Evolutionary conservation across 768 basidiomycete genomes (phyloP).

Genomic region (Lyophyllum decastes): DNA sequence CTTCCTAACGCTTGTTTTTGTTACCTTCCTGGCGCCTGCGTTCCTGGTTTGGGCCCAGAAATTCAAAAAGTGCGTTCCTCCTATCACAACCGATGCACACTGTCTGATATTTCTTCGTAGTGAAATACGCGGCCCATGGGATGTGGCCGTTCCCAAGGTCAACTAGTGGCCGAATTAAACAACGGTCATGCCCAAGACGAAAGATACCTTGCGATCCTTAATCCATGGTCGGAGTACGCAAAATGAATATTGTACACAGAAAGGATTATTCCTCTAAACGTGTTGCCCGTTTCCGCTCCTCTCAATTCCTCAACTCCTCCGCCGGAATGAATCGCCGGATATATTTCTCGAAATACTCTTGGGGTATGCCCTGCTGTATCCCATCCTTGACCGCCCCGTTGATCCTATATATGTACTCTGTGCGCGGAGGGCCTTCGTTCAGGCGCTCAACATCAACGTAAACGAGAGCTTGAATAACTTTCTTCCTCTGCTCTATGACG

Average conservation of each 20-base stretch:
- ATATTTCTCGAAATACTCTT: constrained; percentile 44
- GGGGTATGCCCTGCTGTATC: constrained; percentile 36
- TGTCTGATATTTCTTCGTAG: constrained; percentile 39
- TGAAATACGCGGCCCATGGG: constrained; percentile 90
- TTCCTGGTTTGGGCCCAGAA: constrained; percentile 83
- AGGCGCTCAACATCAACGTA: constrained; percentile 41
- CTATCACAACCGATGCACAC: constrained; percentile 5
- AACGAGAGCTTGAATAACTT: constrained; percentile 33
- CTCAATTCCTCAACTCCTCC: constrained; percentile 1
- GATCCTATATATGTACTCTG: constrained; percentile 48
- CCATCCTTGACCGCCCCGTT: constrained; percentile 47
- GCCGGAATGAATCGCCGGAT: constrained; percentile 43
- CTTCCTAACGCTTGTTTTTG: constrained; percentile 47
- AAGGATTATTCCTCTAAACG: not conserved
- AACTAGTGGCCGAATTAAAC: constrained; percentile 34
- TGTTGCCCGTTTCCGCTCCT: not conserved
- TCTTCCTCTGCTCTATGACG: not conserved
- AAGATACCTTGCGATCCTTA: not conserved
- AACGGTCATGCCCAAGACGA: not conserved
- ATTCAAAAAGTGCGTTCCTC: constrained; percentile 75
- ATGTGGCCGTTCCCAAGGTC: constrained; percentile 78
- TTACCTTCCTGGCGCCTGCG: constrained; percentile 74
- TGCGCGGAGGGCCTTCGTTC: constrained; percentile 30
- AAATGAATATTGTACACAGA: not conserved
- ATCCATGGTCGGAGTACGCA: not conserved